phyloP scores from a whole-genome alignment of 2,329 filamentous ascomycete species.

The Trichophyton equinum region DNA sequence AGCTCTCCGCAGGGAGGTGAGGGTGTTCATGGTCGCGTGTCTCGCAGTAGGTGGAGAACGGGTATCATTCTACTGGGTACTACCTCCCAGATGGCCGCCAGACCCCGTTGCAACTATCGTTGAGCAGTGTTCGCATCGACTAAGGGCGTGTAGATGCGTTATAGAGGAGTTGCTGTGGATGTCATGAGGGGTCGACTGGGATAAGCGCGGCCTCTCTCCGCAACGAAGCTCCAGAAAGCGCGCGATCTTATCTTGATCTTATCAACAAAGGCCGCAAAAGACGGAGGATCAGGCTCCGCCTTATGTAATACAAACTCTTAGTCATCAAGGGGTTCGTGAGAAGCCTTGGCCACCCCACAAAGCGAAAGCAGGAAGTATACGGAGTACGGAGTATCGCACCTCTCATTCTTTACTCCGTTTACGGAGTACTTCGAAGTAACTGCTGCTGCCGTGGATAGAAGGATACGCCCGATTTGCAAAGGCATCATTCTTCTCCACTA shows the following conservation, averaged over 20 bases:
- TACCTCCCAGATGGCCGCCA: neutral
- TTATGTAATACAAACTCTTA: neutral
- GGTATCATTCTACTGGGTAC: neutral
- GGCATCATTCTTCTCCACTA: no score
- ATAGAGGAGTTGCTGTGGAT: neutral
- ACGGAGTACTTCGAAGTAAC: no score
- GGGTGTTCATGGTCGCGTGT: constrained; percentile 7
- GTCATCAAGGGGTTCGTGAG: neutral
- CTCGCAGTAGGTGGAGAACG: neutral
- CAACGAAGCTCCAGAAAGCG: neutral
- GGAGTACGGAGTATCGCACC: no score
- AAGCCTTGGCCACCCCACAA: neutral
- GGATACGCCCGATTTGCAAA: no score
- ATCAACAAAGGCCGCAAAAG: neutral
- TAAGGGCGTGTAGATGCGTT: neutral
- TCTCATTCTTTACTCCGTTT: no score
- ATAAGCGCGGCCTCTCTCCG: constrained; percentile 4
- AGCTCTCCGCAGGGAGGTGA: constrained; percentile 7
- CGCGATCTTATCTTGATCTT: neutral
- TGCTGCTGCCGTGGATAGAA: no score
- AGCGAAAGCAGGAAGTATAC: no score
- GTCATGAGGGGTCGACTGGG: constrained; percentile 1
- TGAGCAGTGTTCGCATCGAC: neutral
- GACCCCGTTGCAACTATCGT: no score
- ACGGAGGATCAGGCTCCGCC: neutral